Conservation (phyloP, 805 yeast species). For the Suhomyces xylopsoci region DNA sequence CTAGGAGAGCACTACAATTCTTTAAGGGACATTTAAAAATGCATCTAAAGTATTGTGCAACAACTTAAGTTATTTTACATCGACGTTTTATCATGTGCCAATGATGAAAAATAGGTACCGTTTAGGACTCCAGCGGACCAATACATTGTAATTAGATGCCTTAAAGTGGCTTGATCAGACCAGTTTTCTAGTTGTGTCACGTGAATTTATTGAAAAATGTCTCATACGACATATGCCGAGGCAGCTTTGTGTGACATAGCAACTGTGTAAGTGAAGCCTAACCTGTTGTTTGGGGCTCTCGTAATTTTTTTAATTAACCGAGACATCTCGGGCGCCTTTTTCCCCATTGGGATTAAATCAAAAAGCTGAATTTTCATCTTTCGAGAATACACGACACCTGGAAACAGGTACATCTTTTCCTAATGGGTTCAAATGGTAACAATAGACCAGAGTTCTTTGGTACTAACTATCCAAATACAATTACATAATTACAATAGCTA, state of each 20-base stretch:
- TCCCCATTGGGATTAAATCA: not conserved
- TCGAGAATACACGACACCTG: not conserved
- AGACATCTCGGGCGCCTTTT: not conserved
- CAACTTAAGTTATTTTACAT: not conserved
- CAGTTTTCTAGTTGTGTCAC: not conserved
- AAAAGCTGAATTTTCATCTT: not conserved
- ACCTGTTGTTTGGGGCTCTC: not conserved
- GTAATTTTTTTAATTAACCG: not conserved
- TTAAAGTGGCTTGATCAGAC: not conserved
- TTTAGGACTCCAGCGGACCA: not conserved
- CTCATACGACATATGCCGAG: not conserved
- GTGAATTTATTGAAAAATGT: constrained; percentile 6
- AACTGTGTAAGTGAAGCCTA: not conserved
- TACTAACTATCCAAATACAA: not conserved
- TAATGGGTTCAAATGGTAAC: not conserved
- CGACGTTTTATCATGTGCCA: not conserved
- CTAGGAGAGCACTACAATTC: constrained; percentile 96
- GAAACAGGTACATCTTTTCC: not conserved
- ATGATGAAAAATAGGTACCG: not conserved
- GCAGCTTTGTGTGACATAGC: not conserved
- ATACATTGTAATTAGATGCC: not conserved
- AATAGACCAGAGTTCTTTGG: not conserved
- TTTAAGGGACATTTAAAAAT: constrained; percentile 18
- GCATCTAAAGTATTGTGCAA: not conserved
- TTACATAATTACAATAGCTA: not conserved